Percentiles rank a stretch among this genome's conserved stretches.
These are phyloP conservation scores for Termitomyces sp. DNA, from an alignment of 768 basidiomycete genomes.

Conservation along the genomic window DNA sequence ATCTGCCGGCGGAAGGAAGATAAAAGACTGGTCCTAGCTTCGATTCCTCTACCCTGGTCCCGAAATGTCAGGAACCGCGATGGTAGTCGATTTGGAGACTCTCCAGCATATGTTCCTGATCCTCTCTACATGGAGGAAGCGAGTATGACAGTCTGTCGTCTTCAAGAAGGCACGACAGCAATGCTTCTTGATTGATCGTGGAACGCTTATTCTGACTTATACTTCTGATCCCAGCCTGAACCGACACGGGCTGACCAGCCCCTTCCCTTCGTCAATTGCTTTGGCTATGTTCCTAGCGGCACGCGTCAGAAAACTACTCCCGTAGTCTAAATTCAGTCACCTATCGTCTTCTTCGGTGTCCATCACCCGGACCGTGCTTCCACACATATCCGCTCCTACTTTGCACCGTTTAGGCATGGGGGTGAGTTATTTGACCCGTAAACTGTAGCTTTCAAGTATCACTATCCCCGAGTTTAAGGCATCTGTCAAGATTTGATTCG, in stretches of 20 bases:
- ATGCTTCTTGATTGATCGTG: constrained; percentile 16
- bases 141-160: constrained; percentile 2
- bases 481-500: constrained; percentile 8
- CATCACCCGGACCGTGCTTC: constrained; percentile 12
- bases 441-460: background rate
- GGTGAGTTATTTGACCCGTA: constrained; percentile 6
- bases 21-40: background rate
- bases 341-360: constrained; percentile 14
- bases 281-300: constrained; percentile 17
- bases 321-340: constrained; percentile 19
- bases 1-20: constrained; percentile 1
- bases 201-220: constrained; percentile 10
- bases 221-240: constrained; percentile 13
- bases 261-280: constrained; percentile 16
- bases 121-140: constrained; percentile 4
- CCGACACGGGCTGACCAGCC: constrained; percentile 14
- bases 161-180: constrained; percentile 7
- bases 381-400: constrained; percentile 7
- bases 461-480: constrained; percentile 6
- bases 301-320: constrained; percentile 21
- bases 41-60: background rate
- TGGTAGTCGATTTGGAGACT: background rate
- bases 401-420: constrained; percentile 9
- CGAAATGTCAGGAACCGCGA: background rate
- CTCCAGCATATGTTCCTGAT: constrained; percentile 15